Evolutionary conservation across 768 basidiomycete species (phyloP).

Genomic region (Cystobasidium onofrii): DNA sequence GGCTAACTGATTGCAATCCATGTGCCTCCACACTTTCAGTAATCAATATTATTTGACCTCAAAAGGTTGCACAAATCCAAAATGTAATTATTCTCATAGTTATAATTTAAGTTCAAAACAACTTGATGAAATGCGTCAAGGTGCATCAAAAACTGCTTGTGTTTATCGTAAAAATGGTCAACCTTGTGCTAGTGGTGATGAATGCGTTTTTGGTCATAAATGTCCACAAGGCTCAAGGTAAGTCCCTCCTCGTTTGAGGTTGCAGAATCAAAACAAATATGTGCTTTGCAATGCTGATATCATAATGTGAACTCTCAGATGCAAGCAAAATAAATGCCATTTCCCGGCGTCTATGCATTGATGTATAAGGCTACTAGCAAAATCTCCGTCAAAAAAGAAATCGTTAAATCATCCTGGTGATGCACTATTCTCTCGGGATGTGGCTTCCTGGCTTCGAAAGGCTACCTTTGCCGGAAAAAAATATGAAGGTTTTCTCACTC

Average conservation of each 20-base stretch:
- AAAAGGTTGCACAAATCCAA: conserved; percentile 19
- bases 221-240: conserved; percentile 29
- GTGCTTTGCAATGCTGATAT: background rate
- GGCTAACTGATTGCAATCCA: background rate
- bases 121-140: conserved; percentile 24
- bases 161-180: conserved; percentile 13
- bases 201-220: conserved; percentile 27
- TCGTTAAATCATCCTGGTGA: too few relatives aligned
- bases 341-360: background rate
- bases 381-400: too few relatives aligned
- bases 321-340: conserved; percentile 5
- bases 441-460: too few relatives aligned
- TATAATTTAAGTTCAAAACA: conserved; percentile 14
- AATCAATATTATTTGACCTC: conserved; percentile 23
- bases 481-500: too few relatives aligned
- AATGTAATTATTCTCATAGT: conserved; percentile 23
- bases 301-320: background rate
- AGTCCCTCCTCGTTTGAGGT: too few relatives aligned
- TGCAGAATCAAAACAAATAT: too few relatives aligned
- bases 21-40: background rate
- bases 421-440: too few relatives aligned
- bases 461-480: too few relatives aligned
- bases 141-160: conserved; percentile 18
- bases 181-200: conserved; percentile 15
- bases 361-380: background rate